Evolutionary conservation across 441 rosid species (phyloP).

Genomic region (Bocquillonia castaneifolia): DNA sequence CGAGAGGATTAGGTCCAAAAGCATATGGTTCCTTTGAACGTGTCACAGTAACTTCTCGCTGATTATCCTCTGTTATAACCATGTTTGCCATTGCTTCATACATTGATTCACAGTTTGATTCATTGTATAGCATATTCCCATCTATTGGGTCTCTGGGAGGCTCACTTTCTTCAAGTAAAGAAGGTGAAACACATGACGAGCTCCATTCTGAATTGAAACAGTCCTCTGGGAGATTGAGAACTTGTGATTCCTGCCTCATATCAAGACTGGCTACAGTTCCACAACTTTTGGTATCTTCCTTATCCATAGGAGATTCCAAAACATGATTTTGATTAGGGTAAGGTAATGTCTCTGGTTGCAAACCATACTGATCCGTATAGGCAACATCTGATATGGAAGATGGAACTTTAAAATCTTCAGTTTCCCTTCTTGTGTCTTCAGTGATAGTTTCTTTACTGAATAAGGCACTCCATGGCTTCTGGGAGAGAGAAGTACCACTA

Average conservation of each 20-base stretch:
- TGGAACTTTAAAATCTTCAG: slow-evolving; percentile 2
- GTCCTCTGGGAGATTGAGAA: neutral
- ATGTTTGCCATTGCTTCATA: slow-evolving; percentile 10
- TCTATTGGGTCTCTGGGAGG: neutral
- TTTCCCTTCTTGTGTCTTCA: slow-evolving; percentile 23
- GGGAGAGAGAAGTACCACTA: slow-evolving; percentile 12
- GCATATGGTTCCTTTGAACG: neutral
- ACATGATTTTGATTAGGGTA: neutral
- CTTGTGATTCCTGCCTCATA: neutral
- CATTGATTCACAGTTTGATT: neutral
- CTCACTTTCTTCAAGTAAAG: slow-evolving; percentile 2
- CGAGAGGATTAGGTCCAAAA: slow-evolving; percentile 12
- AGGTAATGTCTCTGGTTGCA: neutral
- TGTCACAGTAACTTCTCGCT: neutral
- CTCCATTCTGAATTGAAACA: neutral
- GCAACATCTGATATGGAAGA: neutral
- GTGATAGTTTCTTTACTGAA: slow-evolving; percentile 23
- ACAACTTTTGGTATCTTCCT: neutral
- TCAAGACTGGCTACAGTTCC: neutral
- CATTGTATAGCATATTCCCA: neutral
- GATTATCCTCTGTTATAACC: slow-evolving; percentile 5
- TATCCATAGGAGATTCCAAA: neutral
- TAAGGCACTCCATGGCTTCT: slow-evolving; percentile 24
- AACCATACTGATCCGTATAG: neutral
- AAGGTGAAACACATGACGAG: neutral